Evolutionary conservation across 345 rosid species (phyloP), one percentile per base, ranked within the genome.

Genomic region (Eucalyptus pauciflora): DNA sequence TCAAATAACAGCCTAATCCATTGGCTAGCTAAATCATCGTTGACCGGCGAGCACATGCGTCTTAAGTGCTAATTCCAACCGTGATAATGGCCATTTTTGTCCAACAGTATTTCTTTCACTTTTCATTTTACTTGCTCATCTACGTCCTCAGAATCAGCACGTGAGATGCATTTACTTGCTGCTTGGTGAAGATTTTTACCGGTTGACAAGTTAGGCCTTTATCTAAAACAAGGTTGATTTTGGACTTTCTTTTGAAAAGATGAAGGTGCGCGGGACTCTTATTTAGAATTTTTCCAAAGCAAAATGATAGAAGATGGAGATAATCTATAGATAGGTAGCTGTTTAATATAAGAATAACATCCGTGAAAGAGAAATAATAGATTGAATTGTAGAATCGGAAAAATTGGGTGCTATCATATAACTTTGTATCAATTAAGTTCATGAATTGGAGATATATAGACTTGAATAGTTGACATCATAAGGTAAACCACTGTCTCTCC

Each of bases 261-360:
- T 58, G 64, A 58, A 58, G n/a, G 1, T 0, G 13, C n/a, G 25
- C 1, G 2, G 7, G 1, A 58, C 7, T 27, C 13, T 11, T 58
- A 25, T 25, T 10, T 58, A 11, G n/a, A 25, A 58, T 58, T 58
- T 58, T 58, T 27, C 64, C n/a, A 58, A 58, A 52, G 25, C 25
- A 52, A 52, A 52, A 52, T 52, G 25, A 52, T 52, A 20, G 58
- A 52, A 52, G 58, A 52, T 52, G 25, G 58, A 52, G 58, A 52
- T 52, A 20, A 52, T 52, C 25, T 52, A 52, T 20, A 52, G 58
- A 52, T 3, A 52, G 58, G 25, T 52, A 3, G 25, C 0, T 52
- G 25, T 20, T 52, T 52, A 0, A 52, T 20, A 52, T 0, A 52
- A 52, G 25, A 52, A 52, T 52, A 52, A 52, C 4, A 0, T 52